These are phyloP conservation scores for Neurospora intermedia DNA, from an alignment of 495 filamentous ascomycete species.

Conservation along the genomic window DNA sequence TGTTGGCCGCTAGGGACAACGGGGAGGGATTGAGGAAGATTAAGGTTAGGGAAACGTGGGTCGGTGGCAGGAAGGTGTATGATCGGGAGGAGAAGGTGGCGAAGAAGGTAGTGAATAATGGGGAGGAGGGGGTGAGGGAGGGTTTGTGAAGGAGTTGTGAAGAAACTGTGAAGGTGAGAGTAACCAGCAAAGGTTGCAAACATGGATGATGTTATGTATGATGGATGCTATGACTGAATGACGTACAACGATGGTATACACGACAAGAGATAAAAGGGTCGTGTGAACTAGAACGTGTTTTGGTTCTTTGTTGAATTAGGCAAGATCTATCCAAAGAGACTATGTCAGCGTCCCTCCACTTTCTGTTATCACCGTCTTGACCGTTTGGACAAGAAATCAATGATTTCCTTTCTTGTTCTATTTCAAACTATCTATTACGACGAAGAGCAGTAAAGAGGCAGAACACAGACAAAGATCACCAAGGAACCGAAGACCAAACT, in stretches of 20 bases:
- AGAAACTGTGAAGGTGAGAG: neutral
- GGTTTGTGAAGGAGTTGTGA: constrained; percentile 3
- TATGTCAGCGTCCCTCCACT: neutral
- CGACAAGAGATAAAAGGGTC: neutral
- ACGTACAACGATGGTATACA: neutral
- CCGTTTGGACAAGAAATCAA: too few relatives aligned
- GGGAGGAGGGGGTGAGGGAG: neutral
- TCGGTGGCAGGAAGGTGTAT: constrained; percentile 40
- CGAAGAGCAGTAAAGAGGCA: neutral
- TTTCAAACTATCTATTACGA: neutral
- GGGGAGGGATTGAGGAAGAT: constrained; percentile 37
- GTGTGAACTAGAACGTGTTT: neutral
- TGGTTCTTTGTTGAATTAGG: neutral
- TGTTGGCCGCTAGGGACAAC: constrained; percentile 7
- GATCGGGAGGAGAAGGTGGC: constrained; percentile 13
- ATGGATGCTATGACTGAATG: neutral
- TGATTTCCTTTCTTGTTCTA: too few relatives aligned
- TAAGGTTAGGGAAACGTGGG: constrained; percentile 52
- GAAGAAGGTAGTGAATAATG: neutral
- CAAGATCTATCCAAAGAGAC: neutral
- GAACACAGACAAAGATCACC: neutral
- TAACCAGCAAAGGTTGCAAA: neutral
- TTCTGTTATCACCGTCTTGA: neutral
- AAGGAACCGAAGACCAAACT: neutral
- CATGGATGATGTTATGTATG: neutral